Evolutionary conservation across 495 filamentous ascomycete genomes (phyloP).

Genomic region (Talaromyces wortmannii): DNA sequence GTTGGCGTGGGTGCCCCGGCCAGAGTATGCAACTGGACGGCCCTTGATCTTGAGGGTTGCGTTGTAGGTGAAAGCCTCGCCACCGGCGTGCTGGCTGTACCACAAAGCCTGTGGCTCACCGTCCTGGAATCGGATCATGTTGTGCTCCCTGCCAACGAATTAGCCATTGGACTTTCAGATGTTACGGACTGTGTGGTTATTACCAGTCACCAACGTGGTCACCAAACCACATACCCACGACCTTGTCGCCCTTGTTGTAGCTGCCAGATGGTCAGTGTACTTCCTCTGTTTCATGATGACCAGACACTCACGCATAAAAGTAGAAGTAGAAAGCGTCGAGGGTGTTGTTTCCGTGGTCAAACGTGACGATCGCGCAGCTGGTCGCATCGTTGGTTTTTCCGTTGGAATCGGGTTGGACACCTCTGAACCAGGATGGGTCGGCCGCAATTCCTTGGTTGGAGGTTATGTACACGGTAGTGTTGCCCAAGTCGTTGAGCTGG

Average conservation of each 20-base stretch:
- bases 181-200: not conserved
- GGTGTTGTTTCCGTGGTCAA: slow-evolving; percentile 44
- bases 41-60: slow-evolving; percentile 45
- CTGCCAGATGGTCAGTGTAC: slow-evolving; percentile 8
- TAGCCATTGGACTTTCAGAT: not conserved
- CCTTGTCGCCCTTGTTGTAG: slow-evolving; percentile 43
- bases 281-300: not conserved
- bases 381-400: slow-evolving; percentile 40
- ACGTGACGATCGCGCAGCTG: slow-evolving; percentile 45
- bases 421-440: slow-evolving; percentile 46
- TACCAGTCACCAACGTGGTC: slow-evolving; percentile 61
- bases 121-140: slow-evolving; percentile 59
- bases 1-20: slow-evolving; percentile 51
- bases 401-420: slow-evolving; percentile 36
- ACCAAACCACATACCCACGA: slow-evolving; percentile 46
- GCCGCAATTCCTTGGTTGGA: slow-evolving; percentile 48
- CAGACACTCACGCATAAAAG: slow-evolving; percentile 49
- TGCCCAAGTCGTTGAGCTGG: slow-evolving; percentile 39
- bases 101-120: slow-evolving; percentile 51
- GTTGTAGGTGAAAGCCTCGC: slow-evolving; percentile 56
- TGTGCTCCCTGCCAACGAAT: slow-evolving; percentile 45
- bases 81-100: slow-evolving; percentile 57
- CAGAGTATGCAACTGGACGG: slow-evolving; percentile 47
- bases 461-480: slow-evolving; percentile 50
- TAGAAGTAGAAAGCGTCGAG: slow-evolving; percentile 67